These are phyloP conservation scores for Microbotryum intermedium DNA, from an alignment of 1,284 basidiomycete species.

Conservation along the genomic window DNA sequence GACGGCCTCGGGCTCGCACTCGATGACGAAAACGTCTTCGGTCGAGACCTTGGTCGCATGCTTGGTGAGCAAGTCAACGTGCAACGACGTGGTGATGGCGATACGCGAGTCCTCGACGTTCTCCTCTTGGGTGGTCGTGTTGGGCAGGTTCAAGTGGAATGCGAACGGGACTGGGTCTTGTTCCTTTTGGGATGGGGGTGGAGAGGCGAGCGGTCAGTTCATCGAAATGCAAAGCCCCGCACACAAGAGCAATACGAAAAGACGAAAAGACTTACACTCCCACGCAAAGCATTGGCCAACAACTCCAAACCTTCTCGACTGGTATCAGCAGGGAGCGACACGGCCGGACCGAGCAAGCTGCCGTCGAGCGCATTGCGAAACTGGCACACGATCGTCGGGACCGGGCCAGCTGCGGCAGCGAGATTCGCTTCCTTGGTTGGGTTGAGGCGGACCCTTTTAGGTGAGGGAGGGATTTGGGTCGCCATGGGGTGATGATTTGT, in stretches of 20 bases:
- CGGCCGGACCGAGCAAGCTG: slow-evolving; percentile 65
- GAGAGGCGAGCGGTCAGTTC: slow-evolving; percentile 4
- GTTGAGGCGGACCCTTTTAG: slow-evolving; percentile 21
- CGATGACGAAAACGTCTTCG: slow-evolving; percentile 77
- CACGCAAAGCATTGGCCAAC: slow-evolving; percentile 72
- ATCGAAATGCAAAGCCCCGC: not conserved
- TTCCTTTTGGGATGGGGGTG: slow-evolving; percentile 43
- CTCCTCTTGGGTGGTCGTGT: not conserved
- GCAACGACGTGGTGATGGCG: slow-evolving; percentile 67
- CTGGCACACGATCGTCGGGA: slow-evolving; percentile 71
- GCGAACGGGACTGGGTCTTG: slow-evolving; percentile 84
- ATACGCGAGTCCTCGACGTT: slow-evolving; percentile 50
- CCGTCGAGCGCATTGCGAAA: slow-evolving; percentile 83
- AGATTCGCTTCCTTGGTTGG: not conserved
- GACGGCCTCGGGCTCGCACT: slow-evolving; percentile 89
- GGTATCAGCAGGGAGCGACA: slow-evolving; percentile 78
- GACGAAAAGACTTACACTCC: slow-evolving; percentile 49
- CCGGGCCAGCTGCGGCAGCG: slow-evolving; percentile 42
- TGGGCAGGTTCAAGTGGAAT: slow-evolving; percentile 64
- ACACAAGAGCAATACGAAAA: not conserved
- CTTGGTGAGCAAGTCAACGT: slow-evolving; percentile 58
- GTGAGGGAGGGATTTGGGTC: slow-evolving; percentile 27
- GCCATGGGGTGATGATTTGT: slow-evolving; percentile 12
- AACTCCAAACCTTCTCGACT: slow-evolving; percentile 73
- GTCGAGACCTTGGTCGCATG: slow-evolving; percentile 51